Evolutionary conservation across 140 eudicot genomes (phyloP).

Genomic region (Erigeron philadelphicus): DNA sequence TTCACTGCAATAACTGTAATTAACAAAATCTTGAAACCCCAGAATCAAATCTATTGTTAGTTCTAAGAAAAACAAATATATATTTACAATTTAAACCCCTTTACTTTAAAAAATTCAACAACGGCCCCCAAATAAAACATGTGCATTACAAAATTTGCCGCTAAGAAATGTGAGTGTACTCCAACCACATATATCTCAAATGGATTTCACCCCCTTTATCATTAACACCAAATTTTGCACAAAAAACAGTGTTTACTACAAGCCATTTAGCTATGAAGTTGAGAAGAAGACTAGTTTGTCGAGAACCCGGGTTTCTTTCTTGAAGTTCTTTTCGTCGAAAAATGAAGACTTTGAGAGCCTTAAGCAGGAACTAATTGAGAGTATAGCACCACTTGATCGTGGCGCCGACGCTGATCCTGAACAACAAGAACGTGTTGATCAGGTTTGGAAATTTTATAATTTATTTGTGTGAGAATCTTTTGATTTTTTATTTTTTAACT

Average conservation of each 20-base stretch:
- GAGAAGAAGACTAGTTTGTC: constrained; percentile 18
- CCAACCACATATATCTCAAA: constrained; percentile 26
- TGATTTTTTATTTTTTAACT: background rate
- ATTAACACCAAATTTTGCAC: constrained; percentile 20
- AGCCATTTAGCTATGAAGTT: constrained; percentile 1
- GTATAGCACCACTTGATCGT: constrained; percentile 60
- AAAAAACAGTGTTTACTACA: constrained; percentile 6
- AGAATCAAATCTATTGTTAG: too few species aligned
- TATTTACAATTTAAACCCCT: constrained; percentile 9
- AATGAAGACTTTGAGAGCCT: constrained; percentile 34
- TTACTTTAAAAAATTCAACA: background rate
- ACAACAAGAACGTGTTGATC: constrained; percentile 44
- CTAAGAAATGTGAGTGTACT: background rate
- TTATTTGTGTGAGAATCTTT: background rate
- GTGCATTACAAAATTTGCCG: constrained; percentile 19
- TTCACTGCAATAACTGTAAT: background rate
- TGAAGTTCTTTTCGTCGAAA: constrained; percentile 33
- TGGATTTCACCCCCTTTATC: constrained; percentile 28
- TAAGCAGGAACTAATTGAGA: constrained; percentile 52
- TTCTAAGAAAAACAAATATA: too few species aligned
- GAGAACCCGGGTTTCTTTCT: constrained; percentile 42
- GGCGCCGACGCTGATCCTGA: constrained; percentile 53
- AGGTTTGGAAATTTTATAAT: constrained; percentile 26
- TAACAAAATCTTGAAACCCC: background rate
- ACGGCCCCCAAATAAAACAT: background rate